Evolutionary conservation across 805 yeast species (phyloP).

Genomic region (Pichia manshurica): DNA sequence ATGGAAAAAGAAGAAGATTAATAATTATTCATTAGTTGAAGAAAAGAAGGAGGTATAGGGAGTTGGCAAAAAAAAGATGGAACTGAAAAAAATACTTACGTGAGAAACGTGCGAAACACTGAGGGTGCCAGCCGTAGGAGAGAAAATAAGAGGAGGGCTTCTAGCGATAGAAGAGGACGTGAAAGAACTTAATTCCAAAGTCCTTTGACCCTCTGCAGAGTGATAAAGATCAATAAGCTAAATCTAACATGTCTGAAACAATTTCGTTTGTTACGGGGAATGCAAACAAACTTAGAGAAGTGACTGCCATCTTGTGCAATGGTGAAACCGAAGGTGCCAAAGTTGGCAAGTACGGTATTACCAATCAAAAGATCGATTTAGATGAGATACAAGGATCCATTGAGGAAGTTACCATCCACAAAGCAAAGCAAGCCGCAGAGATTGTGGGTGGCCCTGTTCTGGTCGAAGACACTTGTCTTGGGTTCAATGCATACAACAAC

Average conservation of each 20-base stretch:
- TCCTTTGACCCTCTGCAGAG: too few species aligned
- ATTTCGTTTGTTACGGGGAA: constrained; percentile 61
- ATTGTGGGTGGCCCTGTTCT: constrained; percentile 70
- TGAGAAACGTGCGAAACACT: too few species aligned
- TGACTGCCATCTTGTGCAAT: constrained; percentile 61
- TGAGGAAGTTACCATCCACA: constrained; percentile 73
- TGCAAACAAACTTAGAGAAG: constrained; percentile 81
- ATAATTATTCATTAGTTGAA: not conserved
- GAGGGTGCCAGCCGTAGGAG: too few species aligned
- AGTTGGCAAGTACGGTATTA: constrained; percentile 48
- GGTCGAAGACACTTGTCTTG: constrained; percentile 92
- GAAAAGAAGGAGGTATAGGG: constrained; percentile 1
- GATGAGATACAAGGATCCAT: constrained; percentile 90
- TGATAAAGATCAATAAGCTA: too few species aligned
- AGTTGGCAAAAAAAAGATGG: not conserved
- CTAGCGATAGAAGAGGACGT: too few species aligned
- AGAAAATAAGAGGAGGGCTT: too few species aligned
- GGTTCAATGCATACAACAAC: constrained; percentile 68
- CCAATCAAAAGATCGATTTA: constrained; percentile 67
- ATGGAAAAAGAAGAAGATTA: constrained; percentile 15
- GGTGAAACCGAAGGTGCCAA: constrained; percentile 24
- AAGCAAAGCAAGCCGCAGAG: constrained; percentile 68
- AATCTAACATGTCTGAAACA: constrained; percentile 20
- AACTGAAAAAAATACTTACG: too few species aligned
- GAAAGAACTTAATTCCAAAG: too few species aligned